phyloP scores from a whole-genome alignment of 1,139 yeast genomes.

The Saccharomyces hybrid region DNA sequence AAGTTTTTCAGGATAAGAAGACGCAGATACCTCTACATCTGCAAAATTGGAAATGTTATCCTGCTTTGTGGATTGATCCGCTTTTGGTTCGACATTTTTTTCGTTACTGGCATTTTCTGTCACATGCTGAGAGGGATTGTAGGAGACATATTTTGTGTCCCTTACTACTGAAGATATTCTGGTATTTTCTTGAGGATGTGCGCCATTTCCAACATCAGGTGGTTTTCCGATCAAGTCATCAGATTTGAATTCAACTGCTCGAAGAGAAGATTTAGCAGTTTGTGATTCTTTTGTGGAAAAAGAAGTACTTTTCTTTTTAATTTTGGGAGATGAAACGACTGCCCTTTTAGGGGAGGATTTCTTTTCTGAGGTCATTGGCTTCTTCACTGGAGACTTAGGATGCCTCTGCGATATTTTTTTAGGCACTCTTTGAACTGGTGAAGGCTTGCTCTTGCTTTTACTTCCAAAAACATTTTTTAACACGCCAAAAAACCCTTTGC shows the following conservation, averaged over 20 bases:
- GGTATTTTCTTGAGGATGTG: slow-evolving; percentile 2
- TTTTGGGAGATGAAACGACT: background rate
- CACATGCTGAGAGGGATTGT: background rate
- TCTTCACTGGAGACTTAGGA: background rate
- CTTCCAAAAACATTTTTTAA: slow-evolving; percentile 17
- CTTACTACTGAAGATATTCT: slow-evolving; percentile 15
- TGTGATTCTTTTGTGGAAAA: background rate
- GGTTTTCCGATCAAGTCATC: background rate
- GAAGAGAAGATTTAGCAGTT: background rate
- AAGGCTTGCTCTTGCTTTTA: slow-evolving; percentile 7
- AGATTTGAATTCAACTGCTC: background rate
- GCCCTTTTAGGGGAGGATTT: background rate
- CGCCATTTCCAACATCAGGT: background rate
- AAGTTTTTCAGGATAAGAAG: background rate
- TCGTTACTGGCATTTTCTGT: too few species aligned
- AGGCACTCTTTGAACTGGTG: background rate
- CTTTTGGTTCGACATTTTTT: background rate
- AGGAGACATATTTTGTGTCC: slow-evolving; percentile 2
- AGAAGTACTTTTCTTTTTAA: slow-evolving; percentile 1
- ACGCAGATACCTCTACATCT: background rate
- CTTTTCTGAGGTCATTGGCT: background rate
- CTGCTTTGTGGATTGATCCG: background rate
- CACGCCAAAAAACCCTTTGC: slow-evolving; percentile 11
- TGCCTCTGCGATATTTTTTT: background rate
- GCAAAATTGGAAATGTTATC: background rate